phyloP scores from a whole-genome alignment of 768 basidiomycete species.

The Phlebiopsis flavidoalba region DNA sequence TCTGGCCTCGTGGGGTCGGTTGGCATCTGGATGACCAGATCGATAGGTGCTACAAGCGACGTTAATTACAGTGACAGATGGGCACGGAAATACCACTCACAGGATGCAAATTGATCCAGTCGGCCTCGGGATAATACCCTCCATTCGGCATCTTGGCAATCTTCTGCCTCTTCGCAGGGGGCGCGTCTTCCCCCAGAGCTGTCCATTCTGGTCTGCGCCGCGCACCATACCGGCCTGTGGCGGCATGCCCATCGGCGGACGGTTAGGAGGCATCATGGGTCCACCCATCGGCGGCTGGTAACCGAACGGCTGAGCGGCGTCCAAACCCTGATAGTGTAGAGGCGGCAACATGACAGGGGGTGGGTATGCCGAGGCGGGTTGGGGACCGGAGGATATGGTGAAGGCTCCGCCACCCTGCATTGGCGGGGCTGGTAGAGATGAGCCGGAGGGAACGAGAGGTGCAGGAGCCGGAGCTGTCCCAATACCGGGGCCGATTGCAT shows the following conservation, averaged over 20 bases:
- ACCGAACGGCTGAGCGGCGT: slow-evolving; percentile 73
- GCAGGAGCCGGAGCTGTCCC: slow-evolving; percentile 75
- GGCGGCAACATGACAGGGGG: slow-evolving; percentile 77
- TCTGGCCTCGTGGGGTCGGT: slow-evolving; percentile 79
- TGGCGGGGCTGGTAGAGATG: slow-evolving; percentile 71
- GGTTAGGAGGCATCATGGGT: slow-evolving; percentile 25
- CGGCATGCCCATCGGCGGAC: slow-evolving; percentile 47
- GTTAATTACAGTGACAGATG: neutral
- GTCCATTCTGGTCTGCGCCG: slow-evolving; percentile 78
- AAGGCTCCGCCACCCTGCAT: slow-evolving; percentile 48
- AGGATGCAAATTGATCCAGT: slow-evolving; percentile 90
- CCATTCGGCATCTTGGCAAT: slow-evolving; percentile 85
- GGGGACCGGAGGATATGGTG: slow-evolving; percentile 87
- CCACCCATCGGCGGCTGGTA: slow-evolving; percentile 51
- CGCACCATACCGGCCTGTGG: slow-evolving; percentile 70
- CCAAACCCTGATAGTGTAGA: slow-evolving; percentile 79
- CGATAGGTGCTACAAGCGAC: slow-evolving; percentile 63
- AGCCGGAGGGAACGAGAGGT: slow-evolving; percentile 53
- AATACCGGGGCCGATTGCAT: slow-evolving; percentile 84
- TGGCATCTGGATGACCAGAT: slow-evolving; percentile 80
- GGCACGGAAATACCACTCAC: slow-evolving; percentile 32
- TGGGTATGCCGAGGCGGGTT: slow-evolving; percentile 74
- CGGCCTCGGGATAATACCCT: slow-evolving; percentile 76
- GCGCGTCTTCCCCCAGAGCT: slow-evolving; percentile 53
- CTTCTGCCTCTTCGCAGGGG: slow-evolving; percentile 83